Percentiles rank a stretch among this genome's conserved stretches.
These are phyloP conservation scores for Anastatica hierochuntica DNA, from an alignment of 345 rosid genomes.

Conservation along the genomic window DNA sequence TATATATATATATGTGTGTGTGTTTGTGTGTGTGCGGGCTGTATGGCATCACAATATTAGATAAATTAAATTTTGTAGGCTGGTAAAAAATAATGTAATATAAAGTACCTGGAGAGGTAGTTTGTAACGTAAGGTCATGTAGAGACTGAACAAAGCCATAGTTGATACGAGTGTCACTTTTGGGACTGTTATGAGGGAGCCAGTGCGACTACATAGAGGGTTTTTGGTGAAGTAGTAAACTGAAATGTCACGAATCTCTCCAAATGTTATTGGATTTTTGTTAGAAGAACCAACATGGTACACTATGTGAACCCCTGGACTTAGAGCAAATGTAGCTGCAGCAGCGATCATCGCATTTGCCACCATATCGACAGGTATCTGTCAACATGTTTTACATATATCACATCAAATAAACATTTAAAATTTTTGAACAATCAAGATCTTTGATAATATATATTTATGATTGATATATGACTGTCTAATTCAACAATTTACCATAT, in stretches of 20 bases:
- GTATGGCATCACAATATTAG: too few relatives aligned
- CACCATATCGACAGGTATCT: slow-evolving; percentile 30
- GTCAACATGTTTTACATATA: background rate
- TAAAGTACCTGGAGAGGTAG: slow-evolving; percentile 45
- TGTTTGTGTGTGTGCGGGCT: too few relatives aligned
- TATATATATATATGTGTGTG: too few relatives aligned
- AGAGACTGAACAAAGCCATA: slow-evolving; percentile 65
- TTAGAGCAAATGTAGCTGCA: slow-evolving; percentile 18
- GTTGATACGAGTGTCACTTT: slow-evolving; percentile 33
- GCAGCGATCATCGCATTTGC: slow-evolving; percentile 22
- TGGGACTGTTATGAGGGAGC: slow-evolving; percentile 56
- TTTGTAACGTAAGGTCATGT: slow-evolving; percentile 60
- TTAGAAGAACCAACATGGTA: slow-evolving; percentile 76
- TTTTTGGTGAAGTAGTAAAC: slow-evolving; percentile 45
- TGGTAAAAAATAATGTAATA: too few relatives aligned
- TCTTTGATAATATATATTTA: too few relatives aligned
- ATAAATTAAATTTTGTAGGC: too few relatives aligned
- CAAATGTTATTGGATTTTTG: slow-evolving; percentile 42
- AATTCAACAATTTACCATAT: slow-evolving; percentile 41
- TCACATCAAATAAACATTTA: too few relatives aligned
- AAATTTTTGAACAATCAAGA: too few relatives aligned
- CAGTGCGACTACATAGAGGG: slow-evolving; percentile 73
- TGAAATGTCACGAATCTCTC: slow-evolving; percentile 38
- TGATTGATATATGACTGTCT: too few relatives aligned
- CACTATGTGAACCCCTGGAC: slow-evolving; percentile 24